These are phyloP conservation scores for Yarrowia divulgata DNA, from an alignment of 805 yeast genomes.

Conservation along the genomic window DNA sequence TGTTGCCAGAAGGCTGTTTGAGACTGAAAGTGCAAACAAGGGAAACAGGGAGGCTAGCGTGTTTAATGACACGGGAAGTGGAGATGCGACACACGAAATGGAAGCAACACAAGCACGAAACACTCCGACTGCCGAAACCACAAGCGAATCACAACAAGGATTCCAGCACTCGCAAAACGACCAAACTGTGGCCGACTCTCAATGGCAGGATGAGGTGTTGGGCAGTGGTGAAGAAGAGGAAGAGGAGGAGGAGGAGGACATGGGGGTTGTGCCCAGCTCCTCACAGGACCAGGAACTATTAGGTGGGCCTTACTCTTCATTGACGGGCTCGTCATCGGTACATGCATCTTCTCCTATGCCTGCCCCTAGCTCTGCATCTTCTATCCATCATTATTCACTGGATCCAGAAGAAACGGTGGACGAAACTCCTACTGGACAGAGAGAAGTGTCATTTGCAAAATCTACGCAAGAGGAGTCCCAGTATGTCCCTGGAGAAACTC, in stretches of 20 bases:
- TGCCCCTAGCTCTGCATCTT: slow-evolving; percentile 15
- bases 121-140: too few species aligned
- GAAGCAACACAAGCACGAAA: too few species aligned
- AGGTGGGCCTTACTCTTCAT: background rate
- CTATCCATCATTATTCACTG: background rate
- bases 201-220: slow-evolving; percentile 15
- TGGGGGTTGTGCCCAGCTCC: slow-evolving; percentile 10
- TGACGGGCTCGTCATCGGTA: background rate
- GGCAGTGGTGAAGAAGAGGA: slow-evolving; percentile 22
- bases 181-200: slow-evolving; percentile 15
- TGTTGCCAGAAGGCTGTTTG: slow-evolving; percentile 25
- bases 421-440: slow-evolving; percentile 8
- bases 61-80: background rate
- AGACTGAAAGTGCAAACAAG: background rate
- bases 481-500: slow-evolving; percentile 11
- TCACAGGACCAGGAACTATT: slow-evolving; percentile 13
- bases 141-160: background rate
- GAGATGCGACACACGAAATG: background rate
- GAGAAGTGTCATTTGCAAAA: background rate
- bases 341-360: background rate
- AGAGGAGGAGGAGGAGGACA: background rate
- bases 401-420: slow-evolving; percentile 23
- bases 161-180: background rate
- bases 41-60: background rate
- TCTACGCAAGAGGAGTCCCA: slow-evolving; percentile 3